Base-by-base conservation (phyloP, 2,329 filamentous ascomycete species). In the Colletotrichum sp. region DNA sequence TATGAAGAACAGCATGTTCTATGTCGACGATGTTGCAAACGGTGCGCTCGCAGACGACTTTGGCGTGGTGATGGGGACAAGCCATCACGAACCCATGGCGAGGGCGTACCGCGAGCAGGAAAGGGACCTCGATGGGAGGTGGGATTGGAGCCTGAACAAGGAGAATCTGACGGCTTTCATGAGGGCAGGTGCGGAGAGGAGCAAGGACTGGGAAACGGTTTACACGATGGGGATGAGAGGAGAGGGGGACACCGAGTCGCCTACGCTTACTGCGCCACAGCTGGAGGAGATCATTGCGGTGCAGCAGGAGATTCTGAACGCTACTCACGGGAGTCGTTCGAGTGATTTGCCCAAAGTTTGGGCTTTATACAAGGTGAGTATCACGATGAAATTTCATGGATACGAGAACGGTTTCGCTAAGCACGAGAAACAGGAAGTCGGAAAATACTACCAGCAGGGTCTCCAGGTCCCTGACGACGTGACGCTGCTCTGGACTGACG, bases 401-500 rank as follows among this genome's bases (percentile, higher is more conserved):
- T 10, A 63, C 6, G 36, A 78, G 78, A 18, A 8, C 12, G 12
- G 13, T 32, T 61, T 26, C 3, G 38, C 38, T 48, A 3, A 48
- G 3, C 6, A 48, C 10, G 18, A 48, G n/a, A 48, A 4, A 48
- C 6, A 30, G 36, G 83, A 84, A 77, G 90, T 93, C 0, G 88
- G 89, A 58, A 88, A 87, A 13, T 92, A 92, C 79, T 92, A 89
- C 78, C 87, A 91, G 78, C 86, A 87, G 18, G 90, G 91, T 16
- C 88, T 92, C 84, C 83, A 86, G 7, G 90, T 94, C 3, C 89
- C 90, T 0, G 91, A 93, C 34, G 88, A 92, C 79, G 88, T 93
- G 38, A 93, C 90, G 0, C 84, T 93, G 6, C 83, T 93, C 4
- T 93, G 91, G 88, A 88, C 90, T 0, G 92, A 93, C 78, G 92